Percentiles rank a stretch among this genome's conserved stretches.
Conservation (phyloP, 176 grass and related monocot species). For the Aegilops sharonensis region DNA sequence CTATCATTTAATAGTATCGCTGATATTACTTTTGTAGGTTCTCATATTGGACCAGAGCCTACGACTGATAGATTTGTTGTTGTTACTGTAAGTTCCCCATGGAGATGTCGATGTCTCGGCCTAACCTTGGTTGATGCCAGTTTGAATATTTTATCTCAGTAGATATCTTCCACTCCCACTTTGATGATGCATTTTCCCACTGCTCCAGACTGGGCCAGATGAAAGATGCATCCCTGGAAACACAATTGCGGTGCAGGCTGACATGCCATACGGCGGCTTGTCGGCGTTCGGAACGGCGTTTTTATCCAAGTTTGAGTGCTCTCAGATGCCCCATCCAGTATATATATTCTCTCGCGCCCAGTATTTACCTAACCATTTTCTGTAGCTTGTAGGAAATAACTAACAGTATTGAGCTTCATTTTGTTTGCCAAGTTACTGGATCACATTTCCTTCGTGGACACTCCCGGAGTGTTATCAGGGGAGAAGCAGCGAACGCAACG, state of each 20-base stretch:
- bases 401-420: background rate
- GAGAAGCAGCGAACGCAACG: conserved; percentile 73
- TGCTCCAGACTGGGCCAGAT: conserved; percentile 69
- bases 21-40: conserved; percentile 41
- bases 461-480: conserved; percentile 75
- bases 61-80: conserved; percentile 93
- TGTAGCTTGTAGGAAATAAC: too few species aligned
- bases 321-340: conserved; percentile 90
- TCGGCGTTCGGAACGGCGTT: conserved; percentile 76
- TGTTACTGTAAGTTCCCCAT: conserved; percentile 53
- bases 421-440: conserved; percentile 56
- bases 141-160: background rate
- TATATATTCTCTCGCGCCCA: conserved; percentile 18
- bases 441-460: conserved; percentile 83
- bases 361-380: background rate
- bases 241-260: conserved; percentile 79
- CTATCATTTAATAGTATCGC: background rate
- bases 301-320: conserved; percentile 86
- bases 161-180: background rate
- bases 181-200: background rate
- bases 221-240: conserved; percentile 87
- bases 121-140: background rate
- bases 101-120: background rate
- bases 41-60: conserved; percentile 91
- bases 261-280: conserved; percentile 83